phyloP scores from a whole-genome alignment of 2,329 filamentous ascomycete species.

The Stromatinia cepivora region DNA sequence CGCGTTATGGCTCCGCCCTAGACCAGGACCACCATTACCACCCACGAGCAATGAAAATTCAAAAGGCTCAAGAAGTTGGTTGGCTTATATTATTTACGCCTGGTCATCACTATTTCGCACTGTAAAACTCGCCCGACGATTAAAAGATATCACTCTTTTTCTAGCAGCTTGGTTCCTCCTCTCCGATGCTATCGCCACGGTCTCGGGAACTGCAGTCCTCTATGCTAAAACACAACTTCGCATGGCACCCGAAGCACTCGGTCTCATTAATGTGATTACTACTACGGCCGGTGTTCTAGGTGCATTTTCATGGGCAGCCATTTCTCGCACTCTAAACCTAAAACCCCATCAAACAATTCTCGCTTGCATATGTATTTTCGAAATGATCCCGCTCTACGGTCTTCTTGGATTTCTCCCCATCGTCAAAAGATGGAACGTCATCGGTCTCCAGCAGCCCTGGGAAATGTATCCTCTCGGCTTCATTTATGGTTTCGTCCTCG shows the following conservation, averaged over 20 bases:
- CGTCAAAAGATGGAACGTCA: conserved; percentile 68
- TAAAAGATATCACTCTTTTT: conserved; percentile 74
- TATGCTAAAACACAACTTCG: conserved; percentile 91
- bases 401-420: conserved; percentile 84
- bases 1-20: conserved; percentile 80
- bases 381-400: conserved; percentile 89
- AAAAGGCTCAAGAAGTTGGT: conserved; percentile 47
- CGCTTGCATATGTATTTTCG: conserved; percentile 82
- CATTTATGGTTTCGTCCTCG: conserved; percentile 89
- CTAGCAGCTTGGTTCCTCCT: conserved; percentile 91
- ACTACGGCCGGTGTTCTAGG: conserved; percentile 82
- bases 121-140: conserved; percentile 66
- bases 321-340: conserved; percentile 69
- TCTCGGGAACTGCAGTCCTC: conserved; percentile 88
- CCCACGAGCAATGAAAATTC: conserved; percentile 28
- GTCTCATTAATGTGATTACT: conserved; percentile 89
- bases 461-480: conserved; percentile 94
- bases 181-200: conserved; percentile 89
- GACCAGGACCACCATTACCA: conserved; percentile 80
- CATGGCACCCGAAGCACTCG: conserved; percentile 85
- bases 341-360: conserved; percentile 84
- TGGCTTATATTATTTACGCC: conserved; percentile 74
- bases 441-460: conserved; percentile 87
- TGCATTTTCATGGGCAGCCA: conserved; percentile 82
- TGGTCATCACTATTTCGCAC: conserved; percentile 86